Conservation (phyloP, 352 stramenopile species). For the Phytopythium oedochilum region DNA sequence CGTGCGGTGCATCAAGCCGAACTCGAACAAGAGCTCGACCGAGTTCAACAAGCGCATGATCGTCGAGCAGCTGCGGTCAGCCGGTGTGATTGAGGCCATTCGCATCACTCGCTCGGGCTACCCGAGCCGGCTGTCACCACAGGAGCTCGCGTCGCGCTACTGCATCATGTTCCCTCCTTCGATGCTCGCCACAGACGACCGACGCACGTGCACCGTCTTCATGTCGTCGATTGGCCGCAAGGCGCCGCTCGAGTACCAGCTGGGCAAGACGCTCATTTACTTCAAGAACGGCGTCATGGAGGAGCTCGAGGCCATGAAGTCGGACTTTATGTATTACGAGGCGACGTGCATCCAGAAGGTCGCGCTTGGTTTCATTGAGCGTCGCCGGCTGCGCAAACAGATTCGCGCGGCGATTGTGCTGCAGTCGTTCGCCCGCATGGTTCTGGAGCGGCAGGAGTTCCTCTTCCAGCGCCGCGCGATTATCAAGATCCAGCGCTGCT, state of each 20-base stretch:
- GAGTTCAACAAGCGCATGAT: conserved; percentile 91
- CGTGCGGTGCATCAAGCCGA: conserved; percentile 88
- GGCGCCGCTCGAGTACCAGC: conserved; percentile 84
- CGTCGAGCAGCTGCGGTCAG: conserved; percentile 87
- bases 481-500: conserved; percentile 68
- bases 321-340: conserved; percentile 89
- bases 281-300: conserved; percentile 95
- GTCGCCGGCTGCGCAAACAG: conserved; percentile 57
- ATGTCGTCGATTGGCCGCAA: conserved; percentile 82
- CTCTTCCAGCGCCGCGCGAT: conserved; percentile 62
- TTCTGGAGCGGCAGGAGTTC: conserved; percentile 69
- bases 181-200: conserved; percentile 77
- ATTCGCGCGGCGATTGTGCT: conserved; percentile 67
- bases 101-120: conserved; percentile 90
- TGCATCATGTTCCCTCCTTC: conserved; percentile 88
- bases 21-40: conserved; percentile 80
- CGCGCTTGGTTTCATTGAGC: conserved; percentile 75
- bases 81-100: conserved; percentile 91
- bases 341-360: conserved; percentile 84
- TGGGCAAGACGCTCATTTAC: conserved; percentile 95
- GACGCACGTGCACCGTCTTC: conserved; percentile 72
- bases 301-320: conserved; percentile 92
- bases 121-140: conserved; percentile 87
- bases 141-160: conserved; percentile 79
- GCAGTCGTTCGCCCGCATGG: conserved; percentile 80